A percentile compares a stretch with the other conserved stretches of the same genome.
Evolutionary conservation across 1,139 yeast genomes (phyloP).

Genomic region (Nakaseomyces bracarensis): DNA sequence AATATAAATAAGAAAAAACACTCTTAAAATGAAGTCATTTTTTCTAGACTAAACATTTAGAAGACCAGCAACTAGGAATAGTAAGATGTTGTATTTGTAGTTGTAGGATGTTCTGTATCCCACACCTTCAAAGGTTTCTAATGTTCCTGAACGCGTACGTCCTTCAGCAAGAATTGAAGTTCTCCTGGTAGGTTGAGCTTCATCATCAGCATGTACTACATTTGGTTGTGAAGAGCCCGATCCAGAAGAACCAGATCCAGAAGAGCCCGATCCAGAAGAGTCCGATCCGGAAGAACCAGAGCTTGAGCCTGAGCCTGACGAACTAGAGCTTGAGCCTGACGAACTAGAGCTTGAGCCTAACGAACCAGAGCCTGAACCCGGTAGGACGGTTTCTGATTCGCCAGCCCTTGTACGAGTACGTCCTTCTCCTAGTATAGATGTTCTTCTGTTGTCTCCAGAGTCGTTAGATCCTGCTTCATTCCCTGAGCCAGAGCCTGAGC

Average conservation of each 20-base stretch:
- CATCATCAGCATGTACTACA: neutral
- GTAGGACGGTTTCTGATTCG: neutral
- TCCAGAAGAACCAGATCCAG: neutral
- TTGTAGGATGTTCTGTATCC: neutral
- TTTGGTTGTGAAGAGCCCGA: neutral
- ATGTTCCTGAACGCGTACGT: slow-evolving; percentile 1
- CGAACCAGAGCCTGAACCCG: neutral
- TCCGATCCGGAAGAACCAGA: neutral
- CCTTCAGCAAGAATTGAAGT: slow-evolving; percentile 1
- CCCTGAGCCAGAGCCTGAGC: neutral
- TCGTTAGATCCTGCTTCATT: neutral
- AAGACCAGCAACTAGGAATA: neutral
- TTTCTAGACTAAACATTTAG: neutral
- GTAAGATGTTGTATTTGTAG: neutral
- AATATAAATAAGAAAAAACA: neutral
- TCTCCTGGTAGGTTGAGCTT: neutral
- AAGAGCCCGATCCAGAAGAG: neutral
- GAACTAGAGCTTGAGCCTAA: neutral
- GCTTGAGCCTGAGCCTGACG: neutral
- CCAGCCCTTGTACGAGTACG: neutral
- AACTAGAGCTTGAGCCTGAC: neutral
- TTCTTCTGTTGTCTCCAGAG: neutral
- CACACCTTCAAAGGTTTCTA: neutral
- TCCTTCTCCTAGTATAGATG: slow-evolving; percentile 1
- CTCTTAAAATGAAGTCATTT: neutral